Evolutionary conservation across 208 protist genomes (phyloP).

Genomic region (Wallacemonas sp.): DNA sequence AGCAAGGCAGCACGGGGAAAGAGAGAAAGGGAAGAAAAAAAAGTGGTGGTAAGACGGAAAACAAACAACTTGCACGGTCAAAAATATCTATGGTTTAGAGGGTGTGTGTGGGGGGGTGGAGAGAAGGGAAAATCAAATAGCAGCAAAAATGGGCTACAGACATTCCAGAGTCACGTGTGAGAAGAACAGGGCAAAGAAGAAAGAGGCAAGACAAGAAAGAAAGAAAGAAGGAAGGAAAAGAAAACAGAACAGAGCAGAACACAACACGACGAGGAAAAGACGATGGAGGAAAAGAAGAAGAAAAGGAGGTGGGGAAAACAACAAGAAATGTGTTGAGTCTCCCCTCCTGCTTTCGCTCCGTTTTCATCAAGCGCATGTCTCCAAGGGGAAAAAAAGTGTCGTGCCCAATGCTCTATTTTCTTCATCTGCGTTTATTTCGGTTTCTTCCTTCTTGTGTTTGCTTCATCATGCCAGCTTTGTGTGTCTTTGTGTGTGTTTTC

Average conservation of each 20-base stretch:
- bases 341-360: not conserved
- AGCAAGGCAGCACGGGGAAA: not conserved
- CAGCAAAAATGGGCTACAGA: not conserved
- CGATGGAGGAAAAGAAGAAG: conserved; percentile 7
- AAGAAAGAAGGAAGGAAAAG: no score
- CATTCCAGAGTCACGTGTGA: not conserved
- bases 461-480: conserved; percentile 1
- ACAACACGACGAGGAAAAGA: conserved; percentile 8
- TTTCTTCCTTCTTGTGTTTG: conserved; percentile 13
- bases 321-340: not conserved
- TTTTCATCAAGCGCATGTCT: no score
- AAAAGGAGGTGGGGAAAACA: conserved; percentile 4
- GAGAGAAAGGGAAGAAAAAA: not conserved
- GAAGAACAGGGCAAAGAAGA: conserved; percentile 9
- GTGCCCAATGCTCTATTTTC: no score
- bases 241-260: not conserved
- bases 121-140: not conserved
- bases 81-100: conserved; percentile 8
- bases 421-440: no score
- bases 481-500: not conserved
- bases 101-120: not conserved
- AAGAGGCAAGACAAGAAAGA: conserved; percentile 1
- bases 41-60: not conserved
- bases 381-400: no score
- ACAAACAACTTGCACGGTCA: not conserved